Evolutionary conservation across 2,329 filamentous ascomycete genomes (phyloP).

Genomic region (Thielaviopsis ethacetica): DNA sequence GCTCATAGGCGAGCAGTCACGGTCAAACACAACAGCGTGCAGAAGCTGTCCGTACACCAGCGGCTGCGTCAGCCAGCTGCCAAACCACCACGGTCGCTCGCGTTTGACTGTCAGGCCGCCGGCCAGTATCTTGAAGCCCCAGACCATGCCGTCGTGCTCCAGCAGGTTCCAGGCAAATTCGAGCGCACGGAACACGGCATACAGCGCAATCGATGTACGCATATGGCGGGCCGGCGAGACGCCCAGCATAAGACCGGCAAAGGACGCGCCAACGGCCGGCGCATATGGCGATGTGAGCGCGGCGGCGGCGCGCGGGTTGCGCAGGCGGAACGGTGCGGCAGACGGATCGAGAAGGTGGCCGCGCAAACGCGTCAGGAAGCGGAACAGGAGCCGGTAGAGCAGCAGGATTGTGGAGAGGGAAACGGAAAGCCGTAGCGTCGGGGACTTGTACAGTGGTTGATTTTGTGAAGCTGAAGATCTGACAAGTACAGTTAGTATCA

Average conservation of each 20-base stretch:
- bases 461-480: constrained; percentile 24
- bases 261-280: constrained; percentile 75
- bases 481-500: neutral
- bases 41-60: constrained; percentile 60
- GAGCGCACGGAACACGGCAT: constrained; percentile 60
- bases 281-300: constrained; percentile 70
- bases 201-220: constrained; percentile 68
- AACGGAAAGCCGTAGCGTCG: constrained; percentile 60
- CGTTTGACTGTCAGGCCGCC: constrained; percentile 32
- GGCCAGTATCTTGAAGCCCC: constrained; percentile 30
- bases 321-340: constrained; percentile 61
- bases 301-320: constrained; percentile 61
- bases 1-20: constrained; percentile 49
- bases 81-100: constrained; percentile 65
- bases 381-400: constrained; percentile 75
- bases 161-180: constrained; percentile 78
- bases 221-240: constrained; percentile 50
- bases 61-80: constrained; percentile 69
- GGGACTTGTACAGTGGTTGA: constrained; percentile 43
- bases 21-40: constrained; percentile 61
- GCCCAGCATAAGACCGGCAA: constrained; percentile 71
- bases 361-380: constrained; percentile 71
- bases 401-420: constrained; percentile 76
- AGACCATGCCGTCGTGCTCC: constrained; percentile 55
- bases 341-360: constrained; percentile 64